These are phyloP conservation scores for Aspergillus quadrilineatus DNA, from an alignment of 2,329 filamentous ascomycete species.

Conservation along the genomic window DNA sequence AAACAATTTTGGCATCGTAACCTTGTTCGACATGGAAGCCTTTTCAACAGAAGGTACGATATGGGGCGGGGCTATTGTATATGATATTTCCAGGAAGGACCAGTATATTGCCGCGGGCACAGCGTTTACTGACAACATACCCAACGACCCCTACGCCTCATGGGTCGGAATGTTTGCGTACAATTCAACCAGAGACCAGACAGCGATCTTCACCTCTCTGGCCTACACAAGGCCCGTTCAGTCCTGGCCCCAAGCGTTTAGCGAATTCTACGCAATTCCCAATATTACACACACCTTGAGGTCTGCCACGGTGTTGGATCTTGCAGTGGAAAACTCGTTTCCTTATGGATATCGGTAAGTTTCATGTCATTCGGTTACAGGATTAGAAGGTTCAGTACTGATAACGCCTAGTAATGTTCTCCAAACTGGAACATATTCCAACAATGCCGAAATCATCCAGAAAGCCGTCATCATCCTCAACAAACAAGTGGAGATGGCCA, in stretches of 20 bases:
- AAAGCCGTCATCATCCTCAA: not conserved
- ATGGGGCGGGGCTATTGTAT: too few relatives aligned
- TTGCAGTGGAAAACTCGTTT: not conserved
- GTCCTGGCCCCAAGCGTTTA: not conserved
- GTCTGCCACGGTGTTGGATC: not conserved
- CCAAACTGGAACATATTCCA: not conserved
- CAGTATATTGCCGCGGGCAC: not conserved
- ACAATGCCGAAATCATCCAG: not conserved
- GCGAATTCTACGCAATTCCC: not conserved
- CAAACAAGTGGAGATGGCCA: not conserved
- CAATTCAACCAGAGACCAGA: not conserved
- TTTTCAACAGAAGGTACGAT: too few relatives aligned
- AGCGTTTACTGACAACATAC: not conserved
- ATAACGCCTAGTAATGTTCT: not conserved
- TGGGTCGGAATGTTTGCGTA: not conserved
- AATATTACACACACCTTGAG: not conserved
- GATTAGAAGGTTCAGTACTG: too few relatives aligned
- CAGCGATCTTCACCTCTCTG: not conserved
- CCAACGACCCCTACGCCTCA: not conserved
- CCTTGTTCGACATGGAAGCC: too few relatives aligned
- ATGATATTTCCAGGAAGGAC: too few relatives aligned
- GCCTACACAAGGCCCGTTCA: not conserved
- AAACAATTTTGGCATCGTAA: too few relatives aligned
- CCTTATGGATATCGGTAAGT: not conserved
- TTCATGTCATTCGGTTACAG: not conserved